Conservation (phyloP, 441 rosid genomes). For the Gossypium trilobum region DNA sequence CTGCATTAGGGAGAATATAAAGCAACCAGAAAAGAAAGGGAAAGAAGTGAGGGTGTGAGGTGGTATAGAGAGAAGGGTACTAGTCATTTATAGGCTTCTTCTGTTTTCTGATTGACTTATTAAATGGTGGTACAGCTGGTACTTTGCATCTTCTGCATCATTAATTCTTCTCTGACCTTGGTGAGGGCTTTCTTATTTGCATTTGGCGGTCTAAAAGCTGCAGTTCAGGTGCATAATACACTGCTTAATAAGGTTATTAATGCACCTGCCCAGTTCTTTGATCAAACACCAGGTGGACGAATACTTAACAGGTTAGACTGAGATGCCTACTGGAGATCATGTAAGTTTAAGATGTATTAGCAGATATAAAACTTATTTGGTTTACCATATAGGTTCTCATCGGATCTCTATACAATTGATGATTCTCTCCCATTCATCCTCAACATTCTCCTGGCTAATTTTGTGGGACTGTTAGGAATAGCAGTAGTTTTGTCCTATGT, state of each 20-base stretch:
- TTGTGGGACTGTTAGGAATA: conserved; percentile 85
- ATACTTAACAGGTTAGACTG: conserved; percentile 81
- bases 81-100: not conserved
- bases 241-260: conserved; percentile 64
- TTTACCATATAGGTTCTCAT: conserved; percentile 58
- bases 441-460: conserved; percentile 89
- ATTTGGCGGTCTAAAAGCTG: conserved; percentile 81
- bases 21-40: not conserved
- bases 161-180: conserved; percentile 65
- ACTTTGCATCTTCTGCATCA: conserved; percentile 64
- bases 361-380: conserved; percentile 3
- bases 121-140: conserved; percentile 49
- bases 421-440: conserved; percentile 97
- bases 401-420: conserved; percentile 93
- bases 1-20: not conserved
- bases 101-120: not conserved
- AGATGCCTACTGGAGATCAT: conserved; percentile 9
- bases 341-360: conserved; percentile 13
- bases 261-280: conserved; percentile 83
- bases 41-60: not conserved
- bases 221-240: conserved; percentile 58
- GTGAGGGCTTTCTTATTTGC: conserved; percentile 96
- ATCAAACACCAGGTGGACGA: conserved; percentile 91
- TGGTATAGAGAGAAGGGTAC: not conserved
- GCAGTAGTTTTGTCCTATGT: conserved; percentile 74